Evolutionary conservation across 2,329 filamentous ascomycete genomes (phyloP), one percentile per base, ranked within the genome.

Genomic region (Ceratocystis lukuohia): DNA sequence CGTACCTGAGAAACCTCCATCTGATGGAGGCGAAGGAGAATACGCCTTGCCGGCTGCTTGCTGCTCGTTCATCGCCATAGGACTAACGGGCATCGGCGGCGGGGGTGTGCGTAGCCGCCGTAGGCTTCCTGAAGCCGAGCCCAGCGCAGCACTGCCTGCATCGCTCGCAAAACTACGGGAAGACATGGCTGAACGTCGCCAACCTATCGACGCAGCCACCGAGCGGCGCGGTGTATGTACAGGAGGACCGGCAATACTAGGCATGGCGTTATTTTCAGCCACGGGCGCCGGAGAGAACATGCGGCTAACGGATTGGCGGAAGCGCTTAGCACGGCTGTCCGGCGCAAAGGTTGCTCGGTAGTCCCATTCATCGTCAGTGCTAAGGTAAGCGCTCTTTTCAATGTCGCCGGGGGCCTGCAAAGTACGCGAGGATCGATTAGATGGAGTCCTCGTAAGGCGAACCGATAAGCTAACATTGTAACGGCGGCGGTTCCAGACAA

Each of bases 301-400:
- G 37, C 63, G 62, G 61, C 50, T 33, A 57, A 67, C 22, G 12
- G 61, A 68, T 30, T 62, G 46, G 50, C 65, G 61, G 28, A 65
- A 62, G 44, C 63, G 65, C 33, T 61, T 56, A 20, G 12, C 20
- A 12, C 62, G 44, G 6, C 45, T 45, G 2, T 62, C 7, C n/a
- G 62, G n/a, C 33, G 66, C 66, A 65, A 67, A 67, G 12, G 66
- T 67, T 5, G 62, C 56, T n/a, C 62, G 62, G 33, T 67, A 67
- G 30, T 67, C 53, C 66, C 66, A 67, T 15, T 61, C 61, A 20
- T 48, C 48, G 44, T 30, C 59, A 61, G 62, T 28, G 4, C 33
- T 17, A 17, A 20, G 8, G 44, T 57, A 20, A 25, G 59, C 41
- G 62, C 61, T 48, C 63, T 69, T 65, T 50, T 65, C 64, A n/a